These are phyloP conservation scores for Fomitopsis schrenkii DNA, from an alignment of 1,284 basidiomycete species.

Conservation along the genomic window DNA sequence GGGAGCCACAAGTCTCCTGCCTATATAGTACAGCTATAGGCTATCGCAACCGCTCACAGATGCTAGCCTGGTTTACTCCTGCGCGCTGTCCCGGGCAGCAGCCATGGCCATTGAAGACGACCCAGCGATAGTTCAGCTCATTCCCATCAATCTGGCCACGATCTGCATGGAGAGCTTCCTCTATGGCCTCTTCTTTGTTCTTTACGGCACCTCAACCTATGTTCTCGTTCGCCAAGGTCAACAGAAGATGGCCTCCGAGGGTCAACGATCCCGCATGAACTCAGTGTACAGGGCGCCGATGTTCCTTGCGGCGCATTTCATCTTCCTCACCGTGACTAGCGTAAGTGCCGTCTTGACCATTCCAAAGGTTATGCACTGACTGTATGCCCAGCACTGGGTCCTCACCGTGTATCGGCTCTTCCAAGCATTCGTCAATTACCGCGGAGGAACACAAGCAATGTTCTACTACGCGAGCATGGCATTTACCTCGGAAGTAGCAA, in stretches of 20 bases:
- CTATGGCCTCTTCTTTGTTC: conserved; percentile 4
- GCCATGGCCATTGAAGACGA: conserved; percentile 3
- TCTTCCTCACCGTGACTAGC: conserved; percentile 5
- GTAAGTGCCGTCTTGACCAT: background rate
- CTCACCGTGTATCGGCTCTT: conserved; percentile 1
- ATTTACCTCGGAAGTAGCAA: conserved; percentile 1
- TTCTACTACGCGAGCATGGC: conserved; percentile 1
- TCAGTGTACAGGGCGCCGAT: conserved; percentile 1
- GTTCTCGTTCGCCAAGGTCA: background rate
- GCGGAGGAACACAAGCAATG: background rate
- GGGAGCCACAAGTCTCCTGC: background rate
- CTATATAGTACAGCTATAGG: background rate
- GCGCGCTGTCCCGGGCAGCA: background rate
- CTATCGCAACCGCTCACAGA: background rate
- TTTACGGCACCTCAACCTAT: conserved; percentile 1
- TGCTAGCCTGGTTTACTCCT: background rate
- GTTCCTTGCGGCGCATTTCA: conserved; percentile 3
- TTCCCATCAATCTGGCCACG: conserved; percentile 4
- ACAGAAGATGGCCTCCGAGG: background rate
- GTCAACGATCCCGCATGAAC: background rate
- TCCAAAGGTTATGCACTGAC: background rate
- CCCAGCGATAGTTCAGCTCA: background rate
- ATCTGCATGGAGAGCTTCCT: conserved; percentile 4
- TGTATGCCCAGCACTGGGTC: background rate
- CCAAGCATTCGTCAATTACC: conserved; percentile 3